Evolutionary conservation across 306 rosid genomes (phyloP).

Genomic region (Sechiopsis laciniata): DNA sequence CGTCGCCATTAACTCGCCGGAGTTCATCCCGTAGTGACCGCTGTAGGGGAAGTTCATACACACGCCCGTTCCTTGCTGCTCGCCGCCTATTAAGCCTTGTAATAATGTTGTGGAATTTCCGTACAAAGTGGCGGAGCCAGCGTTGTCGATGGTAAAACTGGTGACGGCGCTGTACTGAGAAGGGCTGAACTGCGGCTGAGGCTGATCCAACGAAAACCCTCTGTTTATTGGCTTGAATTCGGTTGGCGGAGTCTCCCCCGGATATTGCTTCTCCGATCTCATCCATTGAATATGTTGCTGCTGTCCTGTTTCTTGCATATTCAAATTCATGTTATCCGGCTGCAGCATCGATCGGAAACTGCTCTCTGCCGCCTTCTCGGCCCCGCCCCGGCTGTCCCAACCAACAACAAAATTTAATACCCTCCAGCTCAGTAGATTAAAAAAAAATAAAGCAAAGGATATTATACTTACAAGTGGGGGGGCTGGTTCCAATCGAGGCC

Average conservation of each 20-base stretch:
- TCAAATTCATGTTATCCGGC: slow-evolving; percentile 57
- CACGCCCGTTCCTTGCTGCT: slow-evolving; percentile 32
- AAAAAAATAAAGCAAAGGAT: not conserved
- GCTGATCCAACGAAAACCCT: slow-evolving; percentile 53
- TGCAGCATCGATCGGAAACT: slow-evolving; percentile 63
- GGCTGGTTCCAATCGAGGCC: slow-evolving; percentile 96
- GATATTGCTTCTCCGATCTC: slow-evolving; percentile 42
- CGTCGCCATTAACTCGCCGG: slow-evolving; percentile 43
- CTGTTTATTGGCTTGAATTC: slow-evolving; percentile 50
- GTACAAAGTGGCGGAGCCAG: slow-evolving; percentile 35
- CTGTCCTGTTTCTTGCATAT: slow-evolving; percentile 49
- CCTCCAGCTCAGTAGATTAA: not conserved
- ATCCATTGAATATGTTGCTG: slow-evolving; percentile 62
- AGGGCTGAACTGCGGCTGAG: slow-evolving; percentile 57
- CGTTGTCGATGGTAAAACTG: slow-evolving; percentile 47
- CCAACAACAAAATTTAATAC: not conserved
- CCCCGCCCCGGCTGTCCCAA: slow-evolving; percentile 36
- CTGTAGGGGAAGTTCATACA: slow-evolving; percentile 37
- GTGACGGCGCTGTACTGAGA: slow-evolving; percentile 65
- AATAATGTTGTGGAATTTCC: slow-evolving; percentile 55
- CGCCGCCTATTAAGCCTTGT: slow-evolving; percentile 45
- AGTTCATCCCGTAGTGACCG: slow-evolving; percentile 44
- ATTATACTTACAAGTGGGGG: slow-evolving; percentile 32
- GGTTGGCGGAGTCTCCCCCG: slow-evolving; percentile 38
- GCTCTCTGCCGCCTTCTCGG: slow-evolving; percentile 51